Conservation (phyloP, 345 rosid species). For the Raphanus raphanistrum region DNA sequence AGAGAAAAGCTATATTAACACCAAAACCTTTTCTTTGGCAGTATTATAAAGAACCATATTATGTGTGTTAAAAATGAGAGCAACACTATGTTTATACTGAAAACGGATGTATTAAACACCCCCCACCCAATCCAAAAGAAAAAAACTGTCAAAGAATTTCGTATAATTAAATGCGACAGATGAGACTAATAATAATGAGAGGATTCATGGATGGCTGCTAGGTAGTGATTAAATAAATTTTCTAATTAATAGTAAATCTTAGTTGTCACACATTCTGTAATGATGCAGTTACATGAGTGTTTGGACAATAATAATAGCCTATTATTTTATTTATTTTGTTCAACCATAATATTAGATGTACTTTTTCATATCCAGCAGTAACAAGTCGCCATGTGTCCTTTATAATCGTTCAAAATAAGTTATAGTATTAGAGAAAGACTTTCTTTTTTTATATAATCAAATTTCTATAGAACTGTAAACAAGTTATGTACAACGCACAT, state of each 20-base stretch:
- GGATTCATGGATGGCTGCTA: slow-evolving; percentile 25
- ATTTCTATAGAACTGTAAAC: neutral
- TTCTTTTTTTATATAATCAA: neutral
- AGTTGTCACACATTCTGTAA: slow-evolving; percentile 35
- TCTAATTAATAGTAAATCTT: slow-evolving; percentile 15
- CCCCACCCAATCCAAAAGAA: neutral
- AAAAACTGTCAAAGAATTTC: neutral
- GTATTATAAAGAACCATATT: neutral
- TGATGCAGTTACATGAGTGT: slow-evolving; percentile 34
- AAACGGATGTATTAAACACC: neutral
- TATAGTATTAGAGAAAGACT: neutral
- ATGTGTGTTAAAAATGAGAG: neutral
- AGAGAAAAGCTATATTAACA: neutral
- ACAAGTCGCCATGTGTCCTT: slow-evolving; percentile 21
- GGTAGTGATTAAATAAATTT: neutral
- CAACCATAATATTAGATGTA: neutral
- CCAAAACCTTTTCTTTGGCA: neutral
- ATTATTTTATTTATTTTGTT: neutral
- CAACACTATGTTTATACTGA: neutral
- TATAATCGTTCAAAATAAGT: neutral
- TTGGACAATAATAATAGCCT: slow-evolving; percentile 22
- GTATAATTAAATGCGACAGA: slow-evolving; percentile 7
- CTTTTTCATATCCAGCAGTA: slow-evolving; percentile 18
- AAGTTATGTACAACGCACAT: neutral
- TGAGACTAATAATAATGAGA: slow-evolving; percentile 28